Base-by-base conservation (phyloP, 352 stramenopile genomes). In the Plasmopara halstedii region DNA sequence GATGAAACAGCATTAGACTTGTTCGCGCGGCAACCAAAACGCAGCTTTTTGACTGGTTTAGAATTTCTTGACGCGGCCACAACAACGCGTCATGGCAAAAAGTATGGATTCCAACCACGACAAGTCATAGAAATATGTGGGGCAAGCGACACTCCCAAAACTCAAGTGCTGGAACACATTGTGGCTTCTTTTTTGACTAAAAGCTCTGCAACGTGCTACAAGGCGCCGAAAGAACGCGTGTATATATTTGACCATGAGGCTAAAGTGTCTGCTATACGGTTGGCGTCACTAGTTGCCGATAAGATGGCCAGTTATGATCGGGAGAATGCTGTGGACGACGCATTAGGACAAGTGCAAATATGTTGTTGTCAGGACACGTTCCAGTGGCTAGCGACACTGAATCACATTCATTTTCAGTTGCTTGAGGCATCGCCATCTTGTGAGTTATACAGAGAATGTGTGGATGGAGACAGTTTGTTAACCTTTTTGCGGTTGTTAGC, bases 1-100 rank as follows among this genome's bases (percentile, higher is more conserved):
- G 70, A 85, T 53, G 75, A 85, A 61, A 88, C 73, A 11, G 77
- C 73, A 50, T 67, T 88, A 33, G 77, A 88, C 52, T 55, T 88
- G 48, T 82, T 88, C 50, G 77, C 72, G 41, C 70, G 77, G 19
- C 70, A 61, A 8, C 67, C 64, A 0, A 59, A 53, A 44, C 62
- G 52, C 41, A 66, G 69, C 25, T 88, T 88, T 58, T 56, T 43
- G 53, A 84, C 73, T 2, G 64, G 68, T 1, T 14, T 88, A 45
- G 15, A 23, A 21, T 88, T 82, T 44, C 33, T 86, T 14, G 76
- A 88, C 18, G 64, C 58, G 21, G 56, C 67, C 2, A 68, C 71
- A 23, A 50, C 33, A 19, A 55, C 25, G 44, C 7, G 15, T 49
- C 40, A 46, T 11, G 46, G 46, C 33, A 22, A 46, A 29, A 38